Evolutionary conservation across 2,329 filamentous ascomycete species (phyloP).

Genomic region (Scytalidium lignicola): DNA sequence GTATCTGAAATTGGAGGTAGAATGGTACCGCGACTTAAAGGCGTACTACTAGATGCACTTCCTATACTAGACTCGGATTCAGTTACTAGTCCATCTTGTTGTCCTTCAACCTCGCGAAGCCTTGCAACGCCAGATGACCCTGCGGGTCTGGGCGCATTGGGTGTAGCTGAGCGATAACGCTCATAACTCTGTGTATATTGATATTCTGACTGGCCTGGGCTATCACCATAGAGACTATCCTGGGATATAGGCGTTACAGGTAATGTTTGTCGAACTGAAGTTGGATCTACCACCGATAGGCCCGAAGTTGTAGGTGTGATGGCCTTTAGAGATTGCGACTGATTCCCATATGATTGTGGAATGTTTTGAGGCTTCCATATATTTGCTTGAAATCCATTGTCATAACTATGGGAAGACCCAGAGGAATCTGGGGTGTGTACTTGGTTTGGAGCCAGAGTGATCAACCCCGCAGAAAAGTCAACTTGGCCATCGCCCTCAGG

Average conservation of each 20-base stretch:
- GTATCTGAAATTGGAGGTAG: constrained; percentile 11
- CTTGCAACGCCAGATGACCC: constrained; percentile 6
- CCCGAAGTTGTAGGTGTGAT: constrained; percentile 1
- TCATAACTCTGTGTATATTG: constrained; percentile 20
- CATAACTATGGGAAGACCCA: neutral
- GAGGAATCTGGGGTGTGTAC: neutral
- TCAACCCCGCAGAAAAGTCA: constrained; percentile 10
- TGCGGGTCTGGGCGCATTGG: constrained; percentile 4
- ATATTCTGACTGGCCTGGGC: constrained; percentile 2
- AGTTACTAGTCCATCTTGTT: constrained; percentile 14
- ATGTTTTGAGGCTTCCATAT: neutral
- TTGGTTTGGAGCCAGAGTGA: neutral
- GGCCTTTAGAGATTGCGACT: neutral
- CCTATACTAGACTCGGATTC: constrained; percentile 18
- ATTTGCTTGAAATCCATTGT: neutral
- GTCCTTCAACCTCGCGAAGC: constrained; percentile 6
- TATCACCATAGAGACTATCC: constrained; percentile 3
- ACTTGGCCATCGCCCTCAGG: constrained; percentile 26
- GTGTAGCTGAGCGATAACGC: constrained; percentile 11
- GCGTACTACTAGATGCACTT: constrained; percentile 10
- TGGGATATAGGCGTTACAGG: constrained; percentile 6
- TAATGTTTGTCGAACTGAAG: constrained; percentile 5
- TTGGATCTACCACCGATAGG: constrained; percentile 15
- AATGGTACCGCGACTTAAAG: constrained; percentile 9
- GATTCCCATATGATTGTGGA: neutral